These are phyloP conservation scores for Camelina neglecta DNA, from an alignment of 345 rosid genomes.

Conservation along the genomic window DNA sequence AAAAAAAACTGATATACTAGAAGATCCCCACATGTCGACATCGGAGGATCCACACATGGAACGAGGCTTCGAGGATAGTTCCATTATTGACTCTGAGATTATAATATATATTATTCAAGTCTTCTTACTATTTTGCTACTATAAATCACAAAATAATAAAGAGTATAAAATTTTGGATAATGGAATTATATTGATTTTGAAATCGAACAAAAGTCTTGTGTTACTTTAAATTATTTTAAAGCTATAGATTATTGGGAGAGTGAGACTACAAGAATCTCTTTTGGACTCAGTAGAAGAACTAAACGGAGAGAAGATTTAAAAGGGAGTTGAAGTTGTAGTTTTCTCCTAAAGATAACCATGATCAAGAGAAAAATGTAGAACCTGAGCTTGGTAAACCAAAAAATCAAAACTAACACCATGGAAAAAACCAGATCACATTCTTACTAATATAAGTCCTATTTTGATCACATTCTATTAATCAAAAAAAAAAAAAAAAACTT, in stretches of 20 bases:
- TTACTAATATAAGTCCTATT: too few relatives aligned
- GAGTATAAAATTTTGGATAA: too few relatives aligned
- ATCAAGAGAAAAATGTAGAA: slow-evolving; percentile 67
- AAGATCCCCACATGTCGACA: neutral
- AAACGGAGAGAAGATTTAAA: too few relatives aligned
- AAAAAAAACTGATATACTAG: neutral
- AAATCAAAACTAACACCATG: slow-evolving; percentile 59
- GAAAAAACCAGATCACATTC: neutral
- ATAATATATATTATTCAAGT: slow-evolving; percentile 6
- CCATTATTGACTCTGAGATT: slow-evolving; percentile 14
- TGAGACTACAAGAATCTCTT: too few relatives aligned
- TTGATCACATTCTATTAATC: too few relatives aligned
- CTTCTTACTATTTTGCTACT: neutral
- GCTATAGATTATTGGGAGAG: too few relatives aligned
- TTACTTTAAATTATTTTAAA: too few relatives aligned
- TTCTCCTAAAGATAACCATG: slow-evolving; percentile 67
- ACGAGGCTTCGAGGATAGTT: slow-evolving; percentile 17
- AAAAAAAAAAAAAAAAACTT: too few relatives aligned
- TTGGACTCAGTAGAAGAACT: too few relatives aligned
- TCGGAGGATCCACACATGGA: slow-evolving; percentile 11
- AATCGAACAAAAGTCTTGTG: neutral
- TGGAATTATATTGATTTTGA: too few relatives aligned
- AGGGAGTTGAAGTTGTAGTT: too few relatives aligned
- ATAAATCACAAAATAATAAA: too few relatives aligned
- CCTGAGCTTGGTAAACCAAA: slow-evolving; percentile 67